Conservation (phyloP, 2,329 filamentous ascomycete genomes). For the Scedosporium dehoogii region DNA sequence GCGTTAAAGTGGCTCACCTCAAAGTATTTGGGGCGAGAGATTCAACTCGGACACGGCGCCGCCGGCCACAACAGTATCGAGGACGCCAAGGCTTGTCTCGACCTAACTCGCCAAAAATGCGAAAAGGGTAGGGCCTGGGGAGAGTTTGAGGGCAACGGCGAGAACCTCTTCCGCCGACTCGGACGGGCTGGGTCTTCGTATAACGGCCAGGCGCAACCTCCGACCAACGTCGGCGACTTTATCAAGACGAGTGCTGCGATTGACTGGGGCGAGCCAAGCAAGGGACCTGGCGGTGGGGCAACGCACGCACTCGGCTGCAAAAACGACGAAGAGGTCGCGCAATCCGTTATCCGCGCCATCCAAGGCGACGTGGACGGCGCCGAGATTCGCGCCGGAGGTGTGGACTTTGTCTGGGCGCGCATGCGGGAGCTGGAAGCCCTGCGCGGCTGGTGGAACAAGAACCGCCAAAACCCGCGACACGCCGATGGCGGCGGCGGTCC, state of each 20-base stretch:
- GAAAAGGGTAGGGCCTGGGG: constrained; percentile 87
- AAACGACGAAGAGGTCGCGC: constrained; percentile 48
- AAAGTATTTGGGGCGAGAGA: constrained; percentile 77
- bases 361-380: constrained; percentile 47
- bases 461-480: constrained; percentile 28
- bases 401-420: constrained; percentile 58
- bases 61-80: constrained; percentile 84
- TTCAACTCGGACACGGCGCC: constrained; percentile 64
- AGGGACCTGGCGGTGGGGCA: constrained; percentile 46
- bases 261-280: constrained; percentile 76
- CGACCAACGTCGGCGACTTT: constrained; percentile 45
- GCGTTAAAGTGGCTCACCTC: constrained; percentile 82
- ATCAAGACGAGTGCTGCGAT: constrained; percentile 65
- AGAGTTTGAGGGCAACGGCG: constrained; percentile 64
- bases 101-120: constrained; percentile 91
- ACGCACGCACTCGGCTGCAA: constrained; percentile 46
- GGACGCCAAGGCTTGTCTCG: constrained; percentile 82
- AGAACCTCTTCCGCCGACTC: constrained; percentile 84
- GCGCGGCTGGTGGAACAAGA: constrained; percentile 59
- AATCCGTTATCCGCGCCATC: constrained; percentile 46
- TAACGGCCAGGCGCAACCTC: constrained; percentile 48
- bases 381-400: constrained; percentile 48
- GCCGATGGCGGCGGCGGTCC: constrained; percentile 23
- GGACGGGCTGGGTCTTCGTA: constrained; percentile 52
- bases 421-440: constrained; percentile 56